Evolutionary conservation across 768 basidiomycete genomes (phyloP), one percentile per base, ranked within the genome.

Genomic region (Tricholomella constricta): DNA sequence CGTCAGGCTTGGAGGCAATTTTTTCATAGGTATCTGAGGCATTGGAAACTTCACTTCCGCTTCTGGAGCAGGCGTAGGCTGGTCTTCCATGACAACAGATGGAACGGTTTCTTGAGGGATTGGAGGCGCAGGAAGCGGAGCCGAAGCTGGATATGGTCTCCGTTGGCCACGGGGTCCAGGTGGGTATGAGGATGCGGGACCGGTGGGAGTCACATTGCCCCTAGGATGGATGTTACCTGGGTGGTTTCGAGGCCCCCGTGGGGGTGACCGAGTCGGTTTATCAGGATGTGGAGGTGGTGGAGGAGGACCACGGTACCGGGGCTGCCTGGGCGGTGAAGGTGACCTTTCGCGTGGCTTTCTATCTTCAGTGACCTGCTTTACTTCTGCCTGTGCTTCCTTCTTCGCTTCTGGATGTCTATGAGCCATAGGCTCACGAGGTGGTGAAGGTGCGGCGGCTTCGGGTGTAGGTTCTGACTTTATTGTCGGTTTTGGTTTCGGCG

Each of bases 191-290:
- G 65, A 51, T 23, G 61, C 54, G 15, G 61, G 56, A 38, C 57
- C 54, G 10, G 59, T 52, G 12, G 62, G 62, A 14, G 55, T 56
- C 6, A 51, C 46, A 43, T 57, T 52, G 26, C 55, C 53, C 45
- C 55, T 62, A n/a, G 59, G 37, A 46, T 69, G 61, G 9, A 14
- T 14, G 9, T 14, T 32, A 32, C 31, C 31, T 3, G 31, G 14
- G 31, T 32, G 31, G 41, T 59, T 63, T 20, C 74, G 73, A 37
- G 76, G 77, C 1, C 72, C 76, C 50, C 72, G 68, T 17, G 77
- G 75, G 10, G 76, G 77, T 4, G 74, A 74, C 26, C 70, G 72
- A 31, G 66, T 59, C 34, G 44, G 19, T 31, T 65, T 62, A 44
- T 56, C 59, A 11, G 62, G 61, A 38, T 63, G 55, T 52, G 53